Evolutionary conservation across 2,329 filamentous ascomycete species (phyloP).

Genomic region (Xylariaceae sp.): DNA sequence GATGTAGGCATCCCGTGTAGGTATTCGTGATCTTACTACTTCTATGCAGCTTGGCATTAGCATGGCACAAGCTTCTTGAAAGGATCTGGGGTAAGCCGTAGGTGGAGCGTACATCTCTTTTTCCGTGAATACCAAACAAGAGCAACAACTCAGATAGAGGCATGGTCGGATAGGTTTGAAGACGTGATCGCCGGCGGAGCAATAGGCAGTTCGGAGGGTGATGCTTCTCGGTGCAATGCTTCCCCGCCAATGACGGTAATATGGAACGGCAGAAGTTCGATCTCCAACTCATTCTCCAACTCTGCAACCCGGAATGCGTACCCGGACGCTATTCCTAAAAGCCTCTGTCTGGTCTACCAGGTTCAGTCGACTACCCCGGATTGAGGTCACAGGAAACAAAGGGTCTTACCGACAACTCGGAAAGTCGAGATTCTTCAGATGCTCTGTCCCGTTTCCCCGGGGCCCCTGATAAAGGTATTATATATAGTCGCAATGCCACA

Average conservation of each 20-base stretch:
- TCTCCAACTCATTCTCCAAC: conserved; percentile 18
- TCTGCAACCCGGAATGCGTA: conserved; percentile 9
- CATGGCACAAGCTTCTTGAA: too few species aligned
- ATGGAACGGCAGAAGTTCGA: conserved; percentile 6
- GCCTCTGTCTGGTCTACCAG: background rate
- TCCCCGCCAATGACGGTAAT: conserved; percentile 31
- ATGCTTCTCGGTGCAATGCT: conserved; percentile 22
- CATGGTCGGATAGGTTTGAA: background rate
- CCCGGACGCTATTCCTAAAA: background rate
- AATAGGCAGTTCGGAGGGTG: background rate
- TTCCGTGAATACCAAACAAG: background rate
- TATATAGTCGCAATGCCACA: conserved; percentile 14
- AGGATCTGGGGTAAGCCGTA: too few species aligned
- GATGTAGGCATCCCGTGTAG: background rate
- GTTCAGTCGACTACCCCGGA: background rate
- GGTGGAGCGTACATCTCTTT: too few species aligned
- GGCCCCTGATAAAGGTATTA: background rate
- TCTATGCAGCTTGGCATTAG: background rate
- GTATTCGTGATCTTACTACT: too few species aligned
- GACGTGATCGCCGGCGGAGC: background rate
- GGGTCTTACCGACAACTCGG: conserved; percentile 4
- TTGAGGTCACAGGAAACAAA: conserved; percentile 5
- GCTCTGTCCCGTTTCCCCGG: background rate
- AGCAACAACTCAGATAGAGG: background rate
- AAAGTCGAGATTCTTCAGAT: background rate